phyloP scores from a whole-genome alignment of 2,329 filamentous ascomycete species.

The Plenodomus lindquistii region DNA sequence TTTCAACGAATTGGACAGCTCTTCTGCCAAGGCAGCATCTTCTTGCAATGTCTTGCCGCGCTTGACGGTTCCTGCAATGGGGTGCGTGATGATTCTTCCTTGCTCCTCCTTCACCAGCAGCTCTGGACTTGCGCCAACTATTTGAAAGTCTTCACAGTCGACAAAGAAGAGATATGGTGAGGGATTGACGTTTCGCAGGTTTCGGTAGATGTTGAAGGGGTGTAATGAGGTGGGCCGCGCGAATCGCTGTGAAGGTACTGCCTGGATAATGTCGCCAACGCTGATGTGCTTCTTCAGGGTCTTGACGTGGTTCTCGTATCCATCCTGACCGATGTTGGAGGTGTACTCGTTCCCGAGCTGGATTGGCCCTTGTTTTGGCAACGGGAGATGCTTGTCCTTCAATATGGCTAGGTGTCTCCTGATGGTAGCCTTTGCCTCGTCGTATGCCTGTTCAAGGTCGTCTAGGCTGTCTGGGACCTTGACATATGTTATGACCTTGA shows the following conservation, averaged over 20 bases:
- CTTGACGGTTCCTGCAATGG: slow-evolving; percentile 94
- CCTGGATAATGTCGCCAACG: slow-evolving; percentile 94
- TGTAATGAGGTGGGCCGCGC: slow-evolving; percentile 87
- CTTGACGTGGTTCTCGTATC: slow-evolving; percentile 90
- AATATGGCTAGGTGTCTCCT: slow-evolving; percentile 71
- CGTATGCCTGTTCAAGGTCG: slow-evolving; percentile 70
- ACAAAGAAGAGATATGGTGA: slow-evolving; percentile 98
- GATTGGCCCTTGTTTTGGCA: slow-evolving; percentile 77
- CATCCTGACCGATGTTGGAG: slow-evolving; percentile 86
- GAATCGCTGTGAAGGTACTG: slow-evolving; percentile 92
- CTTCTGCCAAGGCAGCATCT: slow-evolving; percentile 76
- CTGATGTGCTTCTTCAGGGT: slow-evolving; percentile 87
- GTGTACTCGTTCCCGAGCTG: slow-evolving; percentile 75
- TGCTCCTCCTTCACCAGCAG: slow-evolving; percentile 88
- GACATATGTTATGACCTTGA: slow-evolving; percentile 93
- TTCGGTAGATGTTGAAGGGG: slow-evolving; percentile 97
- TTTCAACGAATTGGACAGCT: slow-evolving; percentile 79
- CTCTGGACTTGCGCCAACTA: slow-evolving; percentile 93
- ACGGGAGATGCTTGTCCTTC: slow-evolving; percentile 71
- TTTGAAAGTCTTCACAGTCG: slow-evolving; percentile 88
- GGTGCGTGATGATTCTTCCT: slow-evolving; percentile 90
- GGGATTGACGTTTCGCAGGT: slow-evolving; percentile 94
- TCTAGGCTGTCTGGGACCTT: slow-evolving; percentile 60
- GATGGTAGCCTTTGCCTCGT: slow-evolving; percentile 66
- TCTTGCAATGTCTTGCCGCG: slow-evolving; percentile 80